phyloP scores from a whole-genome alignment of 1,284 basidiomycete species.

The Apiotrichum mycotoxinovorans region DNA sequence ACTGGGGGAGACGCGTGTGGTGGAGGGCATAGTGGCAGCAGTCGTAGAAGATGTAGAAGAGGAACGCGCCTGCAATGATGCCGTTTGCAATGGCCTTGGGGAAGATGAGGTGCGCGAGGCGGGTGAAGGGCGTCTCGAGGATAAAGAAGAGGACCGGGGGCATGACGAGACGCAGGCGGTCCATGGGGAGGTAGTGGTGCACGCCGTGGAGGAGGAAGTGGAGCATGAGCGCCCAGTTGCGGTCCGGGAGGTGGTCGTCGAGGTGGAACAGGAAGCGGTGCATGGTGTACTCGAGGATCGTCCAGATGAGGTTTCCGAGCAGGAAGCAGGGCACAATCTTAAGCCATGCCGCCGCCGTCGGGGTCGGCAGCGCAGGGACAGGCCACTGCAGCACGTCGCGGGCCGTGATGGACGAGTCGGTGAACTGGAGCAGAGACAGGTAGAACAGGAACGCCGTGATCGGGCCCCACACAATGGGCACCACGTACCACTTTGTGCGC shows the following conservation, averaged over 20 bases:
- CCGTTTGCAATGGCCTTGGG: slow-evolving; percentile 84
- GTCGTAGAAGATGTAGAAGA: slow-evolving; percentile 87
- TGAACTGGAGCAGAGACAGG: slow-evolving; percentile 79
- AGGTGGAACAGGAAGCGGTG: slow-evolving; percentile 99
- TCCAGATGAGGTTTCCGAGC: slow-evolving; percentile 86
- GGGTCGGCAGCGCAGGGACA: slow-evolving; percentile 28
- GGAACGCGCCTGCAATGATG: slow-evolving; percentile 84
- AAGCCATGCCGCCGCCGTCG: slow-evolving; percentile 28
- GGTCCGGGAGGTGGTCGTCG: slow-evolving; percentile 84
- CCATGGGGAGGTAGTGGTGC: slow-evolving; percentile 98
- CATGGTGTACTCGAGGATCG: slow-evolving; percentile 87
- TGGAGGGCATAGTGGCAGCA: slow-evolving; percentile 90
- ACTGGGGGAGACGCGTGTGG: slow-evolving; percentile 82
- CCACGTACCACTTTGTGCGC: slow-evolving; percentile 88
- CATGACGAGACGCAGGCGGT: slow-evolving; percentile 94
- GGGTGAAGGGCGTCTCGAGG: slow-evolving; percentile 84
- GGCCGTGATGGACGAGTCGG: slow-evolving; percentile 48
- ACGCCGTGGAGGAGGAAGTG: slow-evolving; percentile 96
- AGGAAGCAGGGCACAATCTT: slow-evolving; percentile 67
- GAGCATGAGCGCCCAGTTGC: slow-evolving; percentile 70
- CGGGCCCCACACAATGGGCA: slow-evolving; percentile 88
- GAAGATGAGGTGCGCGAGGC: slow-evolving; percentile 78
- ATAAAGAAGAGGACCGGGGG: slow-evolving; percentile 79
- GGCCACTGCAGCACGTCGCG: slow-evolving; percentile 31
- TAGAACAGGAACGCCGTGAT: slow-evolving; percentile 77